These are phyloP conservation scores for Quercus robur DNA, from an alignment of 306 rosid species.

Conservation along the genomic window DNA sequence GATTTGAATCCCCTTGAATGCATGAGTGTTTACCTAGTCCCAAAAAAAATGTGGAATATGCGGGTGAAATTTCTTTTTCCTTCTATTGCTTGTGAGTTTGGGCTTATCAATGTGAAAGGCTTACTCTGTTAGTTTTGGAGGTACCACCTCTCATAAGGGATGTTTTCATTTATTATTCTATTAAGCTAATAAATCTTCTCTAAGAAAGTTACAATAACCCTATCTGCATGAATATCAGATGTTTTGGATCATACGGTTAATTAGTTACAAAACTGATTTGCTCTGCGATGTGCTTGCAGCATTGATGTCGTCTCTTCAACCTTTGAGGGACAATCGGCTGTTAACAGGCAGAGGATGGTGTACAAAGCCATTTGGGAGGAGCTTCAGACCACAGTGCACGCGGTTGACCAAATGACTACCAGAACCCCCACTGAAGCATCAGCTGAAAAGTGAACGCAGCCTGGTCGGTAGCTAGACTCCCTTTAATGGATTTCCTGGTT, in stretches of 20 bases:
- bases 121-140: too few species aligned
- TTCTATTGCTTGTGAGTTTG: too few species aligned
- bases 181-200: neutral
- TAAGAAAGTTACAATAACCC: neutral
- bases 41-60: too few species aligned
- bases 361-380: slow-evolving; percentile 98
- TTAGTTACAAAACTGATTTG: neutral
- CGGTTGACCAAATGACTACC: slow-evolving; percentile 96
- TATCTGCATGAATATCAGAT: neutral
- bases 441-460: slow-evolving; percentile 18
- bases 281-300: slow-evolving; percentile 36
- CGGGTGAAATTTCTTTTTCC: too few species aligned
- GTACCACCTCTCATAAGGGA: neutral
- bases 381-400: slow-evolving; percentile 88
- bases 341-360: slow-evolving; percentile 95
- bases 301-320: slow-evolving; percentile 72
- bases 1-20: too few species aligned
- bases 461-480: neutral
- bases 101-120: too few species aligned
- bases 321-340: slow-evolving; percentile 91
- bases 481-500: neutral
- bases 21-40: too few species aligned
- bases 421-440: slow-evolving; percentile 78
- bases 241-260: neutral
- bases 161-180: neutral